phyloP scores from a whole-genome alignment of 2,329 filamentous ascomycete genomes.

The Ophiostoma pallidulum region DNA sequence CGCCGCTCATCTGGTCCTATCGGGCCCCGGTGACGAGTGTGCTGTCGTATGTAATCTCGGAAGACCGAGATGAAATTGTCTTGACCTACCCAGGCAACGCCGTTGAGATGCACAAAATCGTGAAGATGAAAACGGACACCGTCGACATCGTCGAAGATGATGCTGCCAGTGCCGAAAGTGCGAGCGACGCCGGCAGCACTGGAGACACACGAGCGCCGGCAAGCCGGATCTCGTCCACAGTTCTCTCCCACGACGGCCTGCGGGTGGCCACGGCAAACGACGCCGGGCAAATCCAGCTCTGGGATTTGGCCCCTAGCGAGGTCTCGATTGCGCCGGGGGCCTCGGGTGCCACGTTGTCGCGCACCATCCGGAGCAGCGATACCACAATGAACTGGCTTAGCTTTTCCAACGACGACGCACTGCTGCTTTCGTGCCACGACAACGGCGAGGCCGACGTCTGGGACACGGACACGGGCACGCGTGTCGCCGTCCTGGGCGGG shows the following conservation, averaged over 20 bases:
- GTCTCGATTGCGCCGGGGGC: neutral
- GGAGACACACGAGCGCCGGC: neutral
- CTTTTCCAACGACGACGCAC: neutral
- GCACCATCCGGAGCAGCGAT: neutral
- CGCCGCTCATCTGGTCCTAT: neutral
- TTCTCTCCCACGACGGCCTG: neutral
- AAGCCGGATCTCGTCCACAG: neutral
- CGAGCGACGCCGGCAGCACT: neutral
- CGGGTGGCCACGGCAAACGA: neutral
- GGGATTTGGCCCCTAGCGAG: neutral
- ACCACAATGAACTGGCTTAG: conserved; percentile 2
- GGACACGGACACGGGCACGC: neutral
- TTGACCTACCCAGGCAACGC: neutral
- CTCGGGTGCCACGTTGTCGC: neutral
- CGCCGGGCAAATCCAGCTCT: neutral
- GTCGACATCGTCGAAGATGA: no score
- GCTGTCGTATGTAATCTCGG: neutral
- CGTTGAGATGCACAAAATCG: neutral
- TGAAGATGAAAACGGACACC: neutral
- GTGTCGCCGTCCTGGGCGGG: neutral
- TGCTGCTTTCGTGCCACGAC: neutral
- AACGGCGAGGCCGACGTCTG: neutral
- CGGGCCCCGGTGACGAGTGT: neutral
- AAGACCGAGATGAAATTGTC: neutral
- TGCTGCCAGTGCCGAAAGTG: neutral